A percentile compares a stretch with the other conserved stretches of the same genome.
phyloP scores from a whole-genome alignment of 1,284 basidiomycete species.

The Sutorius eximius region DNA sequence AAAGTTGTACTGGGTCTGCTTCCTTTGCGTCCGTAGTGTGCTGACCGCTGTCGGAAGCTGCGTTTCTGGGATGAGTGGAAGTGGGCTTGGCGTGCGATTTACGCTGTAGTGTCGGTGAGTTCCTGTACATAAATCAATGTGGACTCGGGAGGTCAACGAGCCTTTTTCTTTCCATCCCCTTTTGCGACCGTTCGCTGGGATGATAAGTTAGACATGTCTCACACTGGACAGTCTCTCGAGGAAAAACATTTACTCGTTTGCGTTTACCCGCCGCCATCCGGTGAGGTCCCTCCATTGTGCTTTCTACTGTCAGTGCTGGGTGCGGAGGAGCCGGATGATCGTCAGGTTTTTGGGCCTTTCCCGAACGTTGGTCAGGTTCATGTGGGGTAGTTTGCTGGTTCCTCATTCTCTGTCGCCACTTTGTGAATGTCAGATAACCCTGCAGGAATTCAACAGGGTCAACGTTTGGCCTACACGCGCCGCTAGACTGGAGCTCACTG shows the following conservation, averaged over 20 bases:
- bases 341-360: not conserved
- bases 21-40: not conserved
- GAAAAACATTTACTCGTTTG: not conserved
- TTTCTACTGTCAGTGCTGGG: not conserved
- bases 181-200: not conserved
- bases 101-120: not conserved
- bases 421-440: not conserved
- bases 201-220: not conserved
- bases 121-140: not conserved
- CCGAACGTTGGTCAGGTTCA: not conserved
- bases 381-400: rapidly evolving
- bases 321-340: not conserved
- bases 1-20: not conserved
- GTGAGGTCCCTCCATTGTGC: not conserved
- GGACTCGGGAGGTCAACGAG: not conserved
- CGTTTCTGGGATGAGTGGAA: not conserved
- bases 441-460: no score
- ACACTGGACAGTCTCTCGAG: not conserved
- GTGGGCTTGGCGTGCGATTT: not conserved
- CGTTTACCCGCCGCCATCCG: not conserved
- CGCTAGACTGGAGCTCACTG: no score
- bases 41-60: not conserved
- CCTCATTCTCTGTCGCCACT: not conserved
- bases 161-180: not conserved
- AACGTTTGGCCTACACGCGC: no score